phyloP scores from a whole-genome alignment of 2,329 filamentous ascomycete species.

The Stachybotrys chlorohalonatus region DNA sequence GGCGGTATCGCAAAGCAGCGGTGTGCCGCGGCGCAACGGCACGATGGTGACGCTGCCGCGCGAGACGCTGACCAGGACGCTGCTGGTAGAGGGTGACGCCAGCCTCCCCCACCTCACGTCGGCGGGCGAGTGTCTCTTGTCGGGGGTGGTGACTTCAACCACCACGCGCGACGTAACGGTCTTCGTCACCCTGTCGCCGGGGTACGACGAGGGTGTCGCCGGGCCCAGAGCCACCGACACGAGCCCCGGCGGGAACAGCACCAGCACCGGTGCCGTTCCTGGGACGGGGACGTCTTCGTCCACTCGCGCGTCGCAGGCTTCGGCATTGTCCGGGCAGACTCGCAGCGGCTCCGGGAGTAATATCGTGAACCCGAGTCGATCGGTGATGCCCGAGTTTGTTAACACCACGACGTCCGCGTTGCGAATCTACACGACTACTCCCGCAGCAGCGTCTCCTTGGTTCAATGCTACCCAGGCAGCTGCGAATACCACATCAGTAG shows the following conservation, averaged over 20 bases:
- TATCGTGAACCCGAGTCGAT: no score
- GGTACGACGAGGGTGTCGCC: conserved; percentile 2
- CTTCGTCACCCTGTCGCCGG: conserved; percentile 17
- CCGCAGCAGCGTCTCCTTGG: background rate
- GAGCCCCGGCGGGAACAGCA: no score
- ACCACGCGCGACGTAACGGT: conserved; percentile 22
- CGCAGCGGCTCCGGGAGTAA: no score
- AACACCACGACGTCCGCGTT: no score
- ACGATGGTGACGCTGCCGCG: background rate
- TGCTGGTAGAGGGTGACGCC: background rate
- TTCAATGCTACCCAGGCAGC: background rate
- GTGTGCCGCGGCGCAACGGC: background rate
- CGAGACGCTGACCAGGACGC: conserved; percentile 2
- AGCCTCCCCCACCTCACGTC: conserved; percentile 3
- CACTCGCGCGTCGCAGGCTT: background rate
- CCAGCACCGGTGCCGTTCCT: background rate
- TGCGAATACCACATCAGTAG: background rate
- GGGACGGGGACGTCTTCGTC: background rate
- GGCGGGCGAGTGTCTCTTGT: conserved; percentile 9
- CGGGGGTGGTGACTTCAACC: conserved; percentile 16
- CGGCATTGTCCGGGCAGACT: no score
- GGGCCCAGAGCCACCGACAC: no score
- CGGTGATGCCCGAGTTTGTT: no score
- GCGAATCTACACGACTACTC: no score
- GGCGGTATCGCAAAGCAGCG: background rate